Evolutionary conservation across 2,329 filamentous ascomycete species (phyloP).

Genomic region (Esteya vermicola): DNA sequence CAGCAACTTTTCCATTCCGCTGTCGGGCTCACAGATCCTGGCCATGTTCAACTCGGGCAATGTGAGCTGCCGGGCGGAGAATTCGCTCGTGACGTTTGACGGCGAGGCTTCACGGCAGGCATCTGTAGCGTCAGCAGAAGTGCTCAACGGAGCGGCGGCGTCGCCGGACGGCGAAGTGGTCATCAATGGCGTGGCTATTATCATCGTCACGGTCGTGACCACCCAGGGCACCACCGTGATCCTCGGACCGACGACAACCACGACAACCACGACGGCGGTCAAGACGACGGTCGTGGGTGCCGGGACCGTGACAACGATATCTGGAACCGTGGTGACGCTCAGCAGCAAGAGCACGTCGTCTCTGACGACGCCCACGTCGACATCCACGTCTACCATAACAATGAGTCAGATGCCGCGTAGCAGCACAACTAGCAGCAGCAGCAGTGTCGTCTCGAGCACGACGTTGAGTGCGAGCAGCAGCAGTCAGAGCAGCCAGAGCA

Average conservation of each 20-base stretch:
- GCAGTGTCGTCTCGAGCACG: too few relatives aligned
- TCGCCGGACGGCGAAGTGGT: conserved; percentile 3
- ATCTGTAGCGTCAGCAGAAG: too few relatives aligned
- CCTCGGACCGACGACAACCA: conserved; percentile 5
- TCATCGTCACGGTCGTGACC: conserved; percentile 8
- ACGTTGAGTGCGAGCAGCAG: conserved; percentile 15
- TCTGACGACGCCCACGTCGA: conserved; percentile 10
- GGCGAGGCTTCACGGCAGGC: conserved; percentile 30
- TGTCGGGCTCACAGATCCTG: conserved; percentile 56
- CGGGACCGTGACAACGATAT: too few relatives aligned
- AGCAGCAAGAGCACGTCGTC: conserved; percentile 8
- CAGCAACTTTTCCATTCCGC: conserved; percentile 59
- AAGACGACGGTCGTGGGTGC: too few relatives aligned
- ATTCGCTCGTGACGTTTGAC: conserved; percentile 76
- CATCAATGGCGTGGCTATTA: conserved; percentile 5
- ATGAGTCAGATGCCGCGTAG: too few relatives aligned
- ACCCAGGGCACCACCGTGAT: neutral
- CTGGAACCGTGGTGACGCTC: conserved; percentile 8
- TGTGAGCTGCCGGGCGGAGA: conserved; percentile 71
- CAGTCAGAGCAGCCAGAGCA: too few relatives aligned
- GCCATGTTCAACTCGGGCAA: conserved; percentile 61
- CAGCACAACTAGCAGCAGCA: conserved; percentile 13
- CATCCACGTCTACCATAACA: conserved; percentile 12
- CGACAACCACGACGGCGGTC: conserved; percentile 15
- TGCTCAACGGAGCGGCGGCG: too few relatives aligned